Evolutionary conservation across 73 alveolate species (phyloP), one percentile per base, ranked within the genome.

Genomic region (Blepharisma japonicum): DNA sequence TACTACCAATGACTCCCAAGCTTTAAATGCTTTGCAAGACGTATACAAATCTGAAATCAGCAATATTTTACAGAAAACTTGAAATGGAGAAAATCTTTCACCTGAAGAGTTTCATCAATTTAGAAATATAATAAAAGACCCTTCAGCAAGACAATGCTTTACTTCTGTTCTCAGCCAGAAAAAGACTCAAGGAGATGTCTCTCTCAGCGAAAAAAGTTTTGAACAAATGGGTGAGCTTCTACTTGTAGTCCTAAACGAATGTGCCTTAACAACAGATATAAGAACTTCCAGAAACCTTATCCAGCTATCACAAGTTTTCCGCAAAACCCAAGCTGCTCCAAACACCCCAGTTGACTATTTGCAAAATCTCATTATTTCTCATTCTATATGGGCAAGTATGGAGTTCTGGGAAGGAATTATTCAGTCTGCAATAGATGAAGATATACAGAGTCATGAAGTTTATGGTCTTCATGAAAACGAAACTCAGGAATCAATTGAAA

Each of bases 361-460:
- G 21, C 61, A 38, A 25, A 25, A 25, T 9, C 46, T 25, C 2
- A n/a, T 70, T 70, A 11, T 14, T 14, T 18, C 18, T 0, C 80
- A 70, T 70, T 7, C 77, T 14, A 45, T 70, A 14, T 70, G 80
- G 6, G 27, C 11, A 47, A 47, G 27, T 18, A 18, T 70, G 11
- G 66, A 47, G 14, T 38, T 39, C 38, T 70, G 80, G 66, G 80
- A 70, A n/a, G 14, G 14, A 14, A 25, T 25, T n/a, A 45, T 70
- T 18, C 23, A n/a, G 45, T n/a, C n/a, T 70, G 18, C 80, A 2
- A 47, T 70, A 1, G 46, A 39, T 45, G 56, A 70, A n/a, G 80
- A 61, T 20, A 61, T 61, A 8, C 38, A 70, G 61, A 7, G 38
- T 9, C 56, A 70, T 70, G 68, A 70, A 70, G 14, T 14, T 2